Conservation (phyloP, 768 basidiomycete genomes). For the Leccinum truebloodii region DNA sequence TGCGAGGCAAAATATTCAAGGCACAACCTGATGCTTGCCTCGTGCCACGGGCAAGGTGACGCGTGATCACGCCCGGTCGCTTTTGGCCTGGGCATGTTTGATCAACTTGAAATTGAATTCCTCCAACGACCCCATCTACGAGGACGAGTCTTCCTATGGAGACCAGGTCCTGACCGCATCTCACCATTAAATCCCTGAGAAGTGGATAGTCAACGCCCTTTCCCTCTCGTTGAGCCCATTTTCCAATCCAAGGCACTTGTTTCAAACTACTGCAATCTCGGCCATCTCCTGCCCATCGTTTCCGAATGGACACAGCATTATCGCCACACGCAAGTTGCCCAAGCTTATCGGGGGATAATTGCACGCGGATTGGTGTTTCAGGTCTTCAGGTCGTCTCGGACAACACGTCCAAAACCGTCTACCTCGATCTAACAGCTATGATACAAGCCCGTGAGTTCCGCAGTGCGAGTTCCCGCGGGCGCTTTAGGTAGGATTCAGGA, state of each 20-base stretch:
- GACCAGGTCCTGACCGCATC: not conserved
- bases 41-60: not conserved
- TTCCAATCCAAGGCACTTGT: not conserved
- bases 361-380: not conserved
- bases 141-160: not conserved
- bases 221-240: not conserved
- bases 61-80: slow-evolving; percentile 1
- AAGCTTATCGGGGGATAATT: not conserved
- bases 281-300: slow-evolving; percentile 4
- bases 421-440: not conserved
- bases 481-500: not conserved
- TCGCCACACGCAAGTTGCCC: not conserved
- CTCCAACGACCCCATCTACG: not conserved
- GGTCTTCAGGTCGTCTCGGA: not conserved
- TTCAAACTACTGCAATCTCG: not conserved
- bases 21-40: slow-evolving; percentile 5
- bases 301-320: not conserved
- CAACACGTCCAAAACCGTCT: not conserved
- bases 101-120: not conserved
- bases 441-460: not conserved
- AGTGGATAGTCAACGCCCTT: not conserved
- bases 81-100: slow-evolving; percentile 5
- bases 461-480: not conserved
- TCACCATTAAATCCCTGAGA: not conserved
- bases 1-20: slow-evolving; percentile 3